Evolutionary conservation across 768 basidiomycete species (phyloP), one percentile per base, ranked within the genome.

Genomic region (Exsudoporus frostii): DNA sequence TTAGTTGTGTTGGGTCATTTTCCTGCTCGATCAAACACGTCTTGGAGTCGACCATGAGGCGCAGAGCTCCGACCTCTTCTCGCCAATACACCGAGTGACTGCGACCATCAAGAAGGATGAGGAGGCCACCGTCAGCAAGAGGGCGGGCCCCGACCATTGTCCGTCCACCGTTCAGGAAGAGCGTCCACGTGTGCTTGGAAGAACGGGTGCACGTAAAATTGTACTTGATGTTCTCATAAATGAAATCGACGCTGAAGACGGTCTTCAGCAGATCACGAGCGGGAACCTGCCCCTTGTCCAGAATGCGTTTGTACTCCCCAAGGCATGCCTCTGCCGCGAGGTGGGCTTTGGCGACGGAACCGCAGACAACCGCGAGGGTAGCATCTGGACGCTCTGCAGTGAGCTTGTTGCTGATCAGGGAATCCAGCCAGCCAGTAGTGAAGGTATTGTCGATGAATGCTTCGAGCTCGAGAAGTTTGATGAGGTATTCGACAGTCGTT

Each of bases 11-110:
- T 15, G 97, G 97, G 65, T 99, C 97, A 63, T 98, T 98, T 79
- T 99, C 97, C 73, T 98, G 95, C 71, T 98, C 97, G 61, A 99
- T 94, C 74, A 98, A 79, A 70, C 95, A 97, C 15, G 97, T 99
- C 80, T 98, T 96, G 48, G 93, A 82, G 73, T 99, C 96, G 54
- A 99, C 87, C 85, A 93, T 92, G 66, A 98, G 70, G 59, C 91
- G 77, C 60, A 94, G 76, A 9, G 92, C 90, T 50, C 94, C 97
- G 49, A 98, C 97, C 75, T 99, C 97, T 71, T 98, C 97, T 50
- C 92, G 81, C 93, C 92, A 98, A 73, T 99, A 99, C 48, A 97
- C 80, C 22, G 97, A 95, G 73, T 99, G 97, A 69, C 93, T 95
- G 67, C 88, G 89, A 51, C 92, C 96, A 64, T 95, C 91, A 54